These are phyloP conservation scores for Nothopassalora personata DNA, from an alignment of 2,329 filamentous ascomycete genomes.

Conservation along the genomic window DNA sequence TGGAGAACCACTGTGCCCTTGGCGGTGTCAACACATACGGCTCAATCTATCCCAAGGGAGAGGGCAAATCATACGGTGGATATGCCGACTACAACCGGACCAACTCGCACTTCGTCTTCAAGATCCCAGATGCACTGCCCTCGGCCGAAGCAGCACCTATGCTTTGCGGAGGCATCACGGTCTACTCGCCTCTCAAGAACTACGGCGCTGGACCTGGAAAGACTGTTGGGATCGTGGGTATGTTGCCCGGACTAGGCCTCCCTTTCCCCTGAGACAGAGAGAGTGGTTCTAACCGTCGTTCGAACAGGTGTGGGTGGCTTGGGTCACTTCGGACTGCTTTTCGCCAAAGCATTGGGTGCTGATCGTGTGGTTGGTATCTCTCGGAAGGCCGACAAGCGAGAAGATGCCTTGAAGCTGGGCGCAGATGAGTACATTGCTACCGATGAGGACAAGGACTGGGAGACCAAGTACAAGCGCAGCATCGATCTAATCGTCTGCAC, in stretches of 20 bases:
- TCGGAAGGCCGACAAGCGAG: conserved; percentile 53
- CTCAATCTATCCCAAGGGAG: conserved; percentile 21
- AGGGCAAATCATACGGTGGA: conserved; percentile 55
- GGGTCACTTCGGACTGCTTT: conserved; percentile 64
- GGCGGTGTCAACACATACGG: conserved; percentile 26
- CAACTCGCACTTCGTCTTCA: conserved; percentile 50
- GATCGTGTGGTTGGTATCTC: conserved; percentile 61
- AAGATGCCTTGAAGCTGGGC: conserved; percentile 57
- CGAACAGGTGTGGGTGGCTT: conserved; percentile 44
- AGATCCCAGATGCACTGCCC: conserved; percentile 48
- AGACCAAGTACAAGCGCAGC: conserved; percentile 45
- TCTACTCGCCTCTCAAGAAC: conserved; percentile 62
- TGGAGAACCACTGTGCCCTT: conserved; percentile 39
- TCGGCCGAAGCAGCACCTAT: conserved; percentile 57
- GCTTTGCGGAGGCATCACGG: conserved; percentile 71
- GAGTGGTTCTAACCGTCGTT: too few relatives aligned
- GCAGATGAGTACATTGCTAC: conserved; percentile 55
- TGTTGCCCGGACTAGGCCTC: too few relatives aligned
- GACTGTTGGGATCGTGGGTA: conserved; percentile 60
- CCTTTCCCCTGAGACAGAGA: too few relatives aligned
- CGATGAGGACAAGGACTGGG: conserved; percentile 56
- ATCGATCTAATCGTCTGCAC: conserved; percentile 58
- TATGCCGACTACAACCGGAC: conserved; percentile 51
- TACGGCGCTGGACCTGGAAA: conserved; percentile 65
- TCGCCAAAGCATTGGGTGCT: conserved; percentile 63